A percentile compares a stretch with the other conserved stretches of the same genome.
phyloP scores from a whole-genome alignment of 2,329 filamentous ascomycete species.

The Aspergillus calidoustus region DNA sequence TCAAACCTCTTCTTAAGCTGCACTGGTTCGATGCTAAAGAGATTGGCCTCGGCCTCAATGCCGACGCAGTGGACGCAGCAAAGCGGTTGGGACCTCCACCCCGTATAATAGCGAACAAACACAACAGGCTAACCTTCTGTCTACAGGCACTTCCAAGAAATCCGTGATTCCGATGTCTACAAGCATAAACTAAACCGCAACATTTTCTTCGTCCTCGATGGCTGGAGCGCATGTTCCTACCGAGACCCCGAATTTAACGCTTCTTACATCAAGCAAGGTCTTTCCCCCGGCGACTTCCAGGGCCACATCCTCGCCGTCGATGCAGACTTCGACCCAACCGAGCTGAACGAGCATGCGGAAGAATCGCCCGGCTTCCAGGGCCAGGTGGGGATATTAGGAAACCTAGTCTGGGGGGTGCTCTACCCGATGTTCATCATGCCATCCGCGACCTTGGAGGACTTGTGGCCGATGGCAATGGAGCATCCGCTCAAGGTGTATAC shows the following conservation, averaged over 20 bases:
- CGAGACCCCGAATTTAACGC: neutral
- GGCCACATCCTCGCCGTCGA: conserved; percentile 33
- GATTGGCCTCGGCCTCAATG: neutral
- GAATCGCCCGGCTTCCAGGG: conserved; percentile 30
- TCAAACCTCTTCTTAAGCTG: conserved; percentile 29
- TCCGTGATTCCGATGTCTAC: neutral
- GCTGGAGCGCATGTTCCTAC: neutral
- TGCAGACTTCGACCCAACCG: conserved; percentile 23
- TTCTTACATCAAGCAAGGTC: neutral
- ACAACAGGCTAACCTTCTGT: neutral
- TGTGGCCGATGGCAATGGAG: conserved; percentile 27
- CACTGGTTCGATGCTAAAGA: conserved; percentile 32
- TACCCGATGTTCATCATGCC: conserved; percentile 26
- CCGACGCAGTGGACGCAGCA: neutral
- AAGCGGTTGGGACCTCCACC: neutral
- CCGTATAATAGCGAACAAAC: neutral
- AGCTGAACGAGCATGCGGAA: conserved; percentile 20
- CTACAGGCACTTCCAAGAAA: neutral
- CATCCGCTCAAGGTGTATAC: conserved; percentile 9
- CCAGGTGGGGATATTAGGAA: conserved; percentile 34
- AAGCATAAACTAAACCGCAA: neutral
- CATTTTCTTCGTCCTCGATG: neutral
- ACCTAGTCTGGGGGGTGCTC: conserved; percentile 36
- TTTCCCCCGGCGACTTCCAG: conserved; percentile 23
- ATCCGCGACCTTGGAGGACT: conserved; percentile 23